These are phyloP conservation scores for Pichia rugopelliculosa DNA, from an alignment of 805 yeast genomes.

Conservation along the genomic window DNA sequence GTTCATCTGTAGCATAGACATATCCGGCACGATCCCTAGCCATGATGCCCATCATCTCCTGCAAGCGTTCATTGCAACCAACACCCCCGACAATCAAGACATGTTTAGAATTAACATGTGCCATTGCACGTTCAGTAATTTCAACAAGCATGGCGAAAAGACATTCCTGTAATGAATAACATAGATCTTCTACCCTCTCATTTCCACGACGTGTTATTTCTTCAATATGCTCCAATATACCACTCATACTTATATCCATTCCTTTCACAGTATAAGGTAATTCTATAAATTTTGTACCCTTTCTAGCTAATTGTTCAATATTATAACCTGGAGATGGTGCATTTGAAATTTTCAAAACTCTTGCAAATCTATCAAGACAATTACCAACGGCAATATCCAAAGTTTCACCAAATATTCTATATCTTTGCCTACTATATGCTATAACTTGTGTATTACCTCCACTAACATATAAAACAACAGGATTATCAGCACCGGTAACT, in stretches of 20 bases:
- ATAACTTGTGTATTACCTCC: conserved; percentile 99
- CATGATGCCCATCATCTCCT: conserved; percentile 96
- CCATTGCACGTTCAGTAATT: conserved; percentile 97
- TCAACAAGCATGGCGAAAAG: conserved; percentile 95
- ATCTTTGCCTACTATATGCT: conserved; percentile 89
- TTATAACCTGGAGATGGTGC: conserved; percentile 97
- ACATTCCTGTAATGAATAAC: conserved; percentile 89
- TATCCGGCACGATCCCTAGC: conserved; percentile 80
- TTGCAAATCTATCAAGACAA: conserved; percentile 91
- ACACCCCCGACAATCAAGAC: conserved; percentile 97
- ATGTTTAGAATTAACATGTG: conserved; percentile 84
- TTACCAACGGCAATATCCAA: conserved; percentile 96
- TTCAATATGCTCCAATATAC: conserved; percentile 83
- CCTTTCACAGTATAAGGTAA: conserved; percentile 97
- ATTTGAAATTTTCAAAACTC: conserved; percentile 81
- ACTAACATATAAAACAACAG: conserved; percentile 92
- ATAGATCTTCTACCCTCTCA: conserved; percentile 54
- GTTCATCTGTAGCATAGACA: conserved; percentile 92
- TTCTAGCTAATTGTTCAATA: conserved; percentile 87
- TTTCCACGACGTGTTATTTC: conserved; percentile 29
- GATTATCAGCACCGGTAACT: conserved; percentile 95
- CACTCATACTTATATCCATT: conserved; percentile 96
- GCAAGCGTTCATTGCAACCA: conserved; percentile 89
- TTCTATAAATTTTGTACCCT: conserved; percentile 54
- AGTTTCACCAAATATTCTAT: conserved; percentile 98